phyloP scores from a whole-genome alignment of 805 yeast genomes.

The Martiniozyma abietophila region DNA sequence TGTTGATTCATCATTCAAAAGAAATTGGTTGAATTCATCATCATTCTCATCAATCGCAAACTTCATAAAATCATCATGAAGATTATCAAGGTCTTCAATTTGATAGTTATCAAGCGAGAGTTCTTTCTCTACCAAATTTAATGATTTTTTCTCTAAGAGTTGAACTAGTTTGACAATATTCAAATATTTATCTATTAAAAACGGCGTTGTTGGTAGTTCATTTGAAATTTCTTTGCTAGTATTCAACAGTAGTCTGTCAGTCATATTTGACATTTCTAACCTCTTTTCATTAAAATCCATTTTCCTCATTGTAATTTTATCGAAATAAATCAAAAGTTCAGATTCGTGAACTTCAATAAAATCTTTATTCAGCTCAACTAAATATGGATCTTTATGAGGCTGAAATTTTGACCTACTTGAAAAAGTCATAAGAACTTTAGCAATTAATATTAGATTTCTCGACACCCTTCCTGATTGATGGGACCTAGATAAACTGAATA shows the following conservation, averaged over 20 bases:
- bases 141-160: constrained; percentile 27
- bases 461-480: constrained; percentile 68
- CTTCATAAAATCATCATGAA: constrained; percentile 52
- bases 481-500: constrained; percentile 60
- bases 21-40: constrained; percentile 19
- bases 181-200: constrained; percentile 54
- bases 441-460: constrained; percentile 70
- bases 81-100: constrained; percentile 38
- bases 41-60: constrained; percentile 27
- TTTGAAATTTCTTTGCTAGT: constrained; percentile 41
- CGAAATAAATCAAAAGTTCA: constrained; percentile 62
- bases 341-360: constrained; percentile 50
- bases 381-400: constrained; percentile 79
- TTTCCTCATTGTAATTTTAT: constrained; percentile 59
- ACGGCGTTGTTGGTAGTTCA: constrained; percentile 63
- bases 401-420: constrained; percentile 65
- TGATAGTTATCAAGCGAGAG: constrained; percentile 18
- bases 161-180: constrained; percentile 45
- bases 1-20: constrained; percentile 16
- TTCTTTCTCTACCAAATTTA: constrained; percentile 10
- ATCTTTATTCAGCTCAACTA: constrained; percentile 52
- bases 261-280: constrained; percentile 46
- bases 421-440: constrained; percentile 70
- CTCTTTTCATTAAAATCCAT: constrained; percentile 50
- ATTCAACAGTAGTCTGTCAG: constrained; percentile 49